These are phyloP conservation scores for Cercospora sojina DNA, from an alignment of 2,329 filamentous ascomycete genomes.

Conservation along the genomic window DNA sequence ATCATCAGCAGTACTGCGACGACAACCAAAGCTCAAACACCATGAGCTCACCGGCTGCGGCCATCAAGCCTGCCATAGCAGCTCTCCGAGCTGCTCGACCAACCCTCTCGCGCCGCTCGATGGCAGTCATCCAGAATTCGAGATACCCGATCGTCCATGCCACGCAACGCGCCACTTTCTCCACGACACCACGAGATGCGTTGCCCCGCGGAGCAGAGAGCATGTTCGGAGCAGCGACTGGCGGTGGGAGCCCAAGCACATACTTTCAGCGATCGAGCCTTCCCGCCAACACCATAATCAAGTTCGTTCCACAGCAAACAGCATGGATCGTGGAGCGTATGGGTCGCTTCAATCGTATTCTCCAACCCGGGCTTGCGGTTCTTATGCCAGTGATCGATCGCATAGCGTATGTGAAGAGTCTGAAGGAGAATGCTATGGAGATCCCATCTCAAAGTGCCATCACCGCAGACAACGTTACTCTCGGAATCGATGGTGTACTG, in stretches of 20 bases:
- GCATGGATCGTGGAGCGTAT: constrained; percentile 99
- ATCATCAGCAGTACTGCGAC: not conserved
- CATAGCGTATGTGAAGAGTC: constrained; percentile 94
- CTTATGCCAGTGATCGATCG: constrained; percentile 88
- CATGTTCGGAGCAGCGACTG: constrained; percentile 37
- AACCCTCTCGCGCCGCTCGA: constrained; percentile 35
- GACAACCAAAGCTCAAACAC: not conserved
- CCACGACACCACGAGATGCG: constrained; percentile 30
- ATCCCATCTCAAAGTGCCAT: constrained; percentile 98
- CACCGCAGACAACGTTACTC: constrained; percentile 95
- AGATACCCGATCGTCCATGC: constrained; percentile 33
- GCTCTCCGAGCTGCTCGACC: constrained; percentile 43
- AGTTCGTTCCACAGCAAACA: constrained; percentile 96
- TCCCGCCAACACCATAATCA: constrained; percentile 89
- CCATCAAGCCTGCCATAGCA: constrained; percentile 25
- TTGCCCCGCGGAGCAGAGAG: constrained; percentile 35
- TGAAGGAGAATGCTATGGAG: constrained; percentile 95
- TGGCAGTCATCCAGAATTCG: constrained; percentile 37
- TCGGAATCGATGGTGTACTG: constrained; percentile 92
- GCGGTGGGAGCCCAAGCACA: constrained; percentile 34
- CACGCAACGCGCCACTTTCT: constrained; percentile 30
- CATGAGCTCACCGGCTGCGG: not conserved
- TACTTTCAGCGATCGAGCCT: constrained; percentile 56
- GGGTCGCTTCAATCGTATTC: constrained; percentile 93
- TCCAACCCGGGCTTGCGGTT: constrained; percentile 87